Conservation (phyloP, 2,329 filamentous ascomycete genomes). For the Nemania serpens region DNA sequence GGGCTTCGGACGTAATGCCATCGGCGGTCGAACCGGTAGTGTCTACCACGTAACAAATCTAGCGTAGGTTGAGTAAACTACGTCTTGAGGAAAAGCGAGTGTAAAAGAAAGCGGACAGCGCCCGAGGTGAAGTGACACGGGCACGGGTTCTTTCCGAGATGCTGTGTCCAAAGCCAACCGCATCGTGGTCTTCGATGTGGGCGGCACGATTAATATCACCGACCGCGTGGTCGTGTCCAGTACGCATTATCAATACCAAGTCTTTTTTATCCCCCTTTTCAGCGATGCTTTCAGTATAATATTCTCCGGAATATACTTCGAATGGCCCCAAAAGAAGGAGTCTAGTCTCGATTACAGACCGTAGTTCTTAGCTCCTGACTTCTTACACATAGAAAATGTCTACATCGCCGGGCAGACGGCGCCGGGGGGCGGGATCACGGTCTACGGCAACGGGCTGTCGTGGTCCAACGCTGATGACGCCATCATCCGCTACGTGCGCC, state of each 20-base stretch:
- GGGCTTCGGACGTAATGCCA: constrained; percentile 53
- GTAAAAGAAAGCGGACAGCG: not conserved
- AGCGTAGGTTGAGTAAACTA: constrained; percentile 33
- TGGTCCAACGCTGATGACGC: constrained; percentile 57
- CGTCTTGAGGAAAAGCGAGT: not conserved
- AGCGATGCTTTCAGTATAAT: too few relatives aligned
- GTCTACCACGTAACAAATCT: constrained; percentile 56
- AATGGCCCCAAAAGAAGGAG: not conserved
- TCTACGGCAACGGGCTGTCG: constrained; percentile 59
- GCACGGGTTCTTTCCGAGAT: constrained; percentile 55
- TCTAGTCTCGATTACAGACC: not conserved
- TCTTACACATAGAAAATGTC: constrained; percentile 43
- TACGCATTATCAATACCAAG: not conserved
- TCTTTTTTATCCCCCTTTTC: not conserved
- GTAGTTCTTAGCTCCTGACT: not conserved
- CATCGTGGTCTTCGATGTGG: constrained; percentile 55
- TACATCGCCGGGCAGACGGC: constrained; percentile 57
- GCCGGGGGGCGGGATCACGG: constrained; percentile 53
- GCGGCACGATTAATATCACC: constrained; percentile 54
- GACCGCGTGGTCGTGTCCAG: constrained; percentile 51
- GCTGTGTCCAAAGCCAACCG: constrained; percentile 53
- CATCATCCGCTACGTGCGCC: constrained; percentile 60
- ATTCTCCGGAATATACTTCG: not conserved
- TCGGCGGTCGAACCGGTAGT: constrained; percentile 51
- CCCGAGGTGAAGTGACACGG: constrained; percentile 44